phyloP scores from a whole-genome alignment of 345 rosid genomes.

The Gossypioides kirkii region DNA sequence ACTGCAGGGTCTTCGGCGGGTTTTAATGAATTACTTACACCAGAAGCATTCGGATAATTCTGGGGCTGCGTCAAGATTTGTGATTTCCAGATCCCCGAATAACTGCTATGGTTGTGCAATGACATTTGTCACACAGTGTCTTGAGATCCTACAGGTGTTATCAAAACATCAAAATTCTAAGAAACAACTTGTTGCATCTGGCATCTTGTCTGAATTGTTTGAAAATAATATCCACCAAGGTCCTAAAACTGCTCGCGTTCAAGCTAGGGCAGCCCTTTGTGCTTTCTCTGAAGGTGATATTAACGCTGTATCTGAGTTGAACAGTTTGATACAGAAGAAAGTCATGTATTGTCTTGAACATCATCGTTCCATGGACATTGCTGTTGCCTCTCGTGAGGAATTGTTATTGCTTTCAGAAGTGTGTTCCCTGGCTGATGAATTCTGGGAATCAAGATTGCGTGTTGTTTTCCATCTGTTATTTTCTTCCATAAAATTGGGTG shows the following conservation, averaged over 20 bases:
- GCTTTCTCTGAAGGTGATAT: constrained; percentile 91
- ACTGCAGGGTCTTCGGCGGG: constrained; percentile 94
- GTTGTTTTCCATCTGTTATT: constrained; percentile 89
- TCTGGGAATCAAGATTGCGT: constrained; percentile 96
- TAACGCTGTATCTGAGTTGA: constrained; percentile 78
- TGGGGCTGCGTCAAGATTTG: constrained; percentile 60
- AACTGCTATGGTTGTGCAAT: constrained; percentile 98
- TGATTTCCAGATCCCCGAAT: constrained; percentile 82
- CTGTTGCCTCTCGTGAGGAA: constrained; percentile 89
- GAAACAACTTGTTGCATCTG: constrained; percentile 89
- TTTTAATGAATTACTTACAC: constrained; percentile 93
- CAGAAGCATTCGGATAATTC: constrained; percentile 70
- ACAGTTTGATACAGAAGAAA: constrained; percentile 85
- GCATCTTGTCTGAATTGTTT: constrained; percentile 82
- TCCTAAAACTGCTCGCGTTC: constrained; percentile 81
- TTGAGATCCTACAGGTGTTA: constrained; percentile 80
- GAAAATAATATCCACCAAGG: constrained; percentile 98
- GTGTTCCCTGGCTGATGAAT: constrained; percentile 91
- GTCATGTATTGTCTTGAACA: constrained; percentile 97
- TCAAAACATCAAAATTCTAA: constrained; percentile 72
- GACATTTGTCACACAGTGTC: constrained; percentile 88
- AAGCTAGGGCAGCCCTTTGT: constrained; percentile 91
- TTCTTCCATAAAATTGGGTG: constrained; percentile 92
- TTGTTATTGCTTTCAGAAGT: constrained; percentile 90
- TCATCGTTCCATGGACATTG: constrained; percentile 97